A percentile compares a stretch with the other conserved stretches of the same genome.
These are phyloP conservation scores for Hypoxylon sp. DNA, from an alignment of 2,329 filamentous ascomycete genomes.

Conservation along the genomic window DNA sequence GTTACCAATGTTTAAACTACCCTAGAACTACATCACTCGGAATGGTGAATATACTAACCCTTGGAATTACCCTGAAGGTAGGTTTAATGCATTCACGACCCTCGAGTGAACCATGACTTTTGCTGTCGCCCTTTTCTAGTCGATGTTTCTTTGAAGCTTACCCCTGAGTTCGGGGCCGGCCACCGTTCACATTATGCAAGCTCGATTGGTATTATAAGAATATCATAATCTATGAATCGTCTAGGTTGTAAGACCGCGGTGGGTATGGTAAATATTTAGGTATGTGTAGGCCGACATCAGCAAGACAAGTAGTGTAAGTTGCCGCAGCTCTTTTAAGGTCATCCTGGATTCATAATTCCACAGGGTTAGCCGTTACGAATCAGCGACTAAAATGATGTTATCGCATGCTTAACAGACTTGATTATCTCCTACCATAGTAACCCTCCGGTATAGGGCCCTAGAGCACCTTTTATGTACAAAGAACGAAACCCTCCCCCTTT, in stretches of 20 bases:
- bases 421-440: not conserved
- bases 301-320: not conserved
- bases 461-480: too few species aligned
- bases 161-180: not conserved
- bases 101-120: not conserved
- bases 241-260: not conserved
- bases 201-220: not conserved
- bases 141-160: not conserved
- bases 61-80: too few species aligned
- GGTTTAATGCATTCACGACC: not conserved
- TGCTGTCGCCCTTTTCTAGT: not conserved
- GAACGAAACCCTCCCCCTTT: not conserved
- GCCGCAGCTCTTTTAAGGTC: not conserved
- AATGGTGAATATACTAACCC: not conserved
- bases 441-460: not conserved
- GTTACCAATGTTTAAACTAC: not conserved
- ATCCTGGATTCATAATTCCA: not conserved
- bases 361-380: not conserved
- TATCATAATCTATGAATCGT: not conserved
- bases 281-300: too few species aligned
- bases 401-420: not conserved
- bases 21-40: not conserved
- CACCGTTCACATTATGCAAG: not conserved
- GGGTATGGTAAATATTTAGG: too few species aligned
- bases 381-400: not conserved